A percentile compares a stretch with the other conserved stretches of the same genome.
phyloP scores from a whole-genome alignment of 1,284 basidiomycete species.

The Ustilago curta region DNA sequence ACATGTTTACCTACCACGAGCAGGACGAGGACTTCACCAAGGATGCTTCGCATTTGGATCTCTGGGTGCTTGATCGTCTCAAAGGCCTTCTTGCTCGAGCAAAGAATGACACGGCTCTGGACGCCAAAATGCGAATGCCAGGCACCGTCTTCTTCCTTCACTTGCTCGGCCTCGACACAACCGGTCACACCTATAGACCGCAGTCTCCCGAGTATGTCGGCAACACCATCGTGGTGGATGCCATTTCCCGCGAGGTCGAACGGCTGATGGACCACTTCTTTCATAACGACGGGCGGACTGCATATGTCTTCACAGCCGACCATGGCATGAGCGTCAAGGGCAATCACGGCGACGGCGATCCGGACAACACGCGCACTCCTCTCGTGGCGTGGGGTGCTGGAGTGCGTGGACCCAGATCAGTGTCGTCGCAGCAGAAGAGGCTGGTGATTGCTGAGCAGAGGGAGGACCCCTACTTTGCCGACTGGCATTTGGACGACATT shows the following conservation, averaged over 20 bases:
- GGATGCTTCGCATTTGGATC: conserved; percentile 82
- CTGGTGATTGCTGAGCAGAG: conserved; percentile 7
- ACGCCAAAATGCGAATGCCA: conserved; percentile 72
- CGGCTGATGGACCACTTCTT: conserved; percentile 75
- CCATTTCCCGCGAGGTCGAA: conserved; percentile 80
- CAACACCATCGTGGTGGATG: conserved; percentile 84
- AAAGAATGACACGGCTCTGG: conserved; percentile 63
- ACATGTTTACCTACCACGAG: conserved; percentile 82
- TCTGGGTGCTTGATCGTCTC: conserved; percentile 82
- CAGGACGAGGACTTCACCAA: conserved; percentile 74
- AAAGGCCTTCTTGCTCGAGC: conserved; percentile 70
- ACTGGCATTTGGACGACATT: conserved; percentile 55
- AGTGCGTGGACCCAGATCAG: conserved; percentile 34
- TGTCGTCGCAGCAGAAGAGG: conserved; percentile 14
- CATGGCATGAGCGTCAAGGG: conserved; percentile 91
- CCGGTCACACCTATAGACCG: conserved; percentile 88
- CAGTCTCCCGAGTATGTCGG: conserved; percentile 87
- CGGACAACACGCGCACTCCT: conserved; percentile 87
- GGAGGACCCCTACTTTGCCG: conserved; percentile 52
- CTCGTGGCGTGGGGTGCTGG: conserved; percentile 87
- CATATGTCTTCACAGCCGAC: conserved; percentile 86
- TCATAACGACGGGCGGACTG: conserved; percentile 76
- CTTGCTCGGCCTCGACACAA: conserved; percentile 85
- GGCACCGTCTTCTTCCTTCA: conserved; percentile 85
- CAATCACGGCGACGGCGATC: conserved; percentile 90